Conservation (phyloP, 2,329 filamentous ascomycete genomes). For the Cladophialophora carrionii region DNA sequence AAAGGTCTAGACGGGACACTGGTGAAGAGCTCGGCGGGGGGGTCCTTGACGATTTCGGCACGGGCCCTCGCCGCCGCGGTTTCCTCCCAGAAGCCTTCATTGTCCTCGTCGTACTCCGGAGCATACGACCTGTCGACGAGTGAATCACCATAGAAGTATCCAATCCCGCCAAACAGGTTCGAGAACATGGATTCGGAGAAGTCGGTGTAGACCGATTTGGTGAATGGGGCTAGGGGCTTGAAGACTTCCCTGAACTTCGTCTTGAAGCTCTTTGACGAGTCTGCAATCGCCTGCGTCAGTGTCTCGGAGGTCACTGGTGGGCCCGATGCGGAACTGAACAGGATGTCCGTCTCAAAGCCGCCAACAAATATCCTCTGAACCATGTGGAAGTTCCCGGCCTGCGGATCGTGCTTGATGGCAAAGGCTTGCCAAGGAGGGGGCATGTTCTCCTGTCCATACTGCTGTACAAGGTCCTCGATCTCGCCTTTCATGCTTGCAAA, state of each 20-base stretch:
- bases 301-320: conserved; percentile 61
- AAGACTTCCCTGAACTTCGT: conserved; percentile 75
- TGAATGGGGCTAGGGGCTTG: conserved; percentile 74
- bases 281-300: conserved; percentile 70
- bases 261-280: conserved; percentile 69
- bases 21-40: conserved; percentile 86
- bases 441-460: conserved; percentile 66
- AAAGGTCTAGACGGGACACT: conserved; percentile 91
- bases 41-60: conserved; percentile 70
- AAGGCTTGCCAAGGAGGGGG: conserved; percentile 86
- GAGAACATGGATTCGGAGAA: conserved; percentile 93
- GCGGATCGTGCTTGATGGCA: conserved; percentile 71
- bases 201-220: conserved; percentile 68
- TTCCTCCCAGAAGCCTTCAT: conserved; percentile 94
- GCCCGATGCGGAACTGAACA: conserved; percentile 80
- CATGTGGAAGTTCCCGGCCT: conserved; percentile 77
- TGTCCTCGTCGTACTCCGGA: conserved; percentile 91
- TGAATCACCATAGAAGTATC: conserved; percentile 89
- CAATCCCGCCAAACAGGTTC: conserved; percentile 89
- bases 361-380: conserved; percentile 92
- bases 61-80: conserved; percentile 75
- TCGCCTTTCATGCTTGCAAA: conserved; percentile 67
- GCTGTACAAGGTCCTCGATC: conserved; percentile 62
- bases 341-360: conserved; percentile 85
- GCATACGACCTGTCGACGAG: conserved; percentile 89